Evolutionary conservation across 1,284 basidiomycete species (phyloP), one percentile per base, ranked within the genome.

Genomic region (Apiotrichum siamense): DNA sequence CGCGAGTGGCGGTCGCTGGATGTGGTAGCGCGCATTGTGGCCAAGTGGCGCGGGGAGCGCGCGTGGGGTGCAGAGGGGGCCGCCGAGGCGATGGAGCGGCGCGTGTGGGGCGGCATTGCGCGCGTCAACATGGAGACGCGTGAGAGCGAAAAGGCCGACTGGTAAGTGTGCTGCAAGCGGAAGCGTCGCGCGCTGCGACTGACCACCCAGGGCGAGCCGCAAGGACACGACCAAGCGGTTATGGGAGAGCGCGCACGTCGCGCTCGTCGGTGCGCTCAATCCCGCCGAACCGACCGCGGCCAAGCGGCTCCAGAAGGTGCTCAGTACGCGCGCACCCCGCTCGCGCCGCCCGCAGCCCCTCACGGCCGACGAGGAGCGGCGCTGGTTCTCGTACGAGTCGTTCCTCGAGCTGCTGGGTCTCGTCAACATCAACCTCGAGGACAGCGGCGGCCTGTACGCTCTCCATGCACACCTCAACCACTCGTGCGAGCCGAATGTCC

Each of bases 401-500:
- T 90, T 89, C 69, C 74, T 88, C 29, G 77, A 79, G 36, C 79
- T 83, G 0, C 72, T 92, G n/a, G 88, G 88, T 1, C 78, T 85
- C 40, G 87, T 89, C 80, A 88, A 82, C 60, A 79, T 93, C 47
- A 93, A 92, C 67, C 77, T 89, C 52, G 90, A 93, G 72, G 82
- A 84, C 3, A 87, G 89, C 55, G 90, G 90, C 5, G 90, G 88
- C 2, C 76, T 93, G 11, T 93, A 92, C 71, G 79, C 80, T 7
- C 79, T 94, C 10, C 89, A 94, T 70, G 86, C 87, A 2, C 88
- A 92, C 65, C 69, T 93, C 35, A 93, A 93, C 72, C 90, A 93
- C 69, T 80, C 79, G 15, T 94, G 89, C 71, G 68, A 74, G 4
- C 88, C 90, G 0, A 91, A 89, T 66, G 62, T 86, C 39, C 84